Percentiles rank a stretch among this genome's conserved stretches.
Evolutionary conservation across 345 rosid species (phyloP).

Genomic region (Lumnitzera littorea): DNA sequence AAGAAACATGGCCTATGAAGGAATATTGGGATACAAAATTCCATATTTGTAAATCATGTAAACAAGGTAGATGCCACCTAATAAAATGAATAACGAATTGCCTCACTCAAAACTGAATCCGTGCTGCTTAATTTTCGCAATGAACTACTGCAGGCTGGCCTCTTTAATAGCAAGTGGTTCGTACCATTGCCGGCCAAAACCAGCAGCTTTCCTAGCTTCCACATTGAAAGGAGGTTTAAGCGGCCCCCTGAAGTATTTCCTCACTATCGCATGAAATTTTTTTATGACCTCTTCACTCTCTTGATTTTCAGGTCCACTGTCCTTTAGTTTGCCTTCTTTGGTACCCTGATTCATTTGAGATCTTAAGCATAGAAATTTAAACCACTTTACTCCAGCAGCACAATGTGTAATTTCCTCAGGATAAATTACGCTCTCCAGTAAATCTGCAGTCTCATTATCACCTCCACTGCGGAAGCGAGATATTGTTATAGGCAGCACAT

Average conservation of each 20-base stretch:
- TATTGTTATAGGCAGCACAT: slow-evolving; percentile 83
- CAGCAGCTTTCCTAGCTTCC: slow-evolving; percentile 86
- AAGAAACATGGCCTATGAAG: no score
- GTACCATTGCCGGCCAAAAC: slow-evolving; percentile 81
- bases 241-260: slow-evolving; percentile 82
- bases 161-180: slow-evolving; percentile 77
- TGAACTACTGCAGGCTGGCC: slow-evolving; percentile 1
- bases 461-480: slow-evolving; percentile 80
- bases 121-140: neutral
- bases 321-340: slow-evolving; percentile 1
- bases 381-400: slow-evolving; percentile 95
- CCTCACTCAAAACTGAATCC: neutral
- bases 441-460: slow-evolving; percentile 62
- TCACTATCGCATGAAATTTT: slow-evolving; percentile 60
- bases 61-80: no score
- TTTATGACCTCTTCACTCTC: slow-evolving; percentile 41
- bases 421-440: slow-evolving; percentile 65
- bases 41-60: no score
- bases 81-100: neutral
- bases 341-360: slow-evolving; percentile 5
- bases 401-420: slow-evolving; percentile 93
- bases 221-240: slow-evolving; percentile 89
- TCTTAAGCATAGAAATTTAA: slow-evolving; percentile 61
- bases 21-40: no score
- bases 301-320: slow-evolving; percentile 14